Evolutionary conservation across 768 basidiomycete genomes (phyloP), one percentile per base, ranked within the genome.

Genomic region (Tylopilus sp.): DNA sequence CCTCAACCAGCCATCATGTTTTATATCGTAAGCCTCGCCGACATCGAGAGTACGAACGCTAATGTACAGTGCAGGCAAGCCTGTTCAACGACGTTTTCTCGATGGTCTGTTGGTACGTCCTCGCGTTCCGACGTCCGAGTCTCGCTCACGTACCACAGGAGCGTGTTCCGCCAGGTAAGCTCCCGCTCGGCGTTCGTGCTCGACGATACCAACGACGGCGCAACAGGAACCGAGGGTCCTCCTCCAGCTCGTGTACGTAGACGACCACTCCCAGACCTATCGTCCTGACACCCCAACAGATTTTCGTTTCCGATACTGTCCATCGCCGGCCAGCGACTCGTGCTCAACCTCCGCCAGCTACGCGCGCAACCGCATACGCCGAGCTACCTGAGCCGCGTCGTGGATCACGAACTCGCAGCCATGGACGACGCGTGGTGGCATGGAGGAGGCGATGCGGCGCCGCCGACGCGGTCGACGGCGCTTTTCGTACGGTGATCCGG

Each of bases 321-420:
- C 2, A 29, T 62, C 30, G 48, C 52, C 8, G 62, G 62, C 4
- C 62, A 63, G 19, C 52, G 62, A 11, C 53, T 63, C 34, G 53
- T 63, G 19, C 53, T 63, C 33, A 63, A 63, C 42, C 50, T 63
- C 2, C 60, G 60, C 3, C n/a, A n/a, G n/a, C n/a, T n/a, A n/a
- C n/a, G n/a, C n/a, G n/a, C n/a, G n/a, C n/a, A n/a, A n/a, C n/a
- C n/a, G n/a, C n/a, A n/a, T n/a, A n/a, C n/a, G n/a, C n/a, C n/a
- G n/a, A n/a, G n/a, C n/a, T n/a, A n/a, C n/a, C n/a, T n/a, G n/a
- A n/a, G n/a, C n/a, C n/a, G n/a, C n/a, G n/a, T n/a, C n/a, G n/a
- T n/a, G n/a, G 46, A 57, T 9, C 48, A 26, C 13, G 45, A 57
- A 26, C 52, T 57, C 17, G 56, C 48, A 1, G 56, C 30, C 3